Conservation (phyloP, 139 green algal species). For the Ettlia oleoabundans region DNA sequence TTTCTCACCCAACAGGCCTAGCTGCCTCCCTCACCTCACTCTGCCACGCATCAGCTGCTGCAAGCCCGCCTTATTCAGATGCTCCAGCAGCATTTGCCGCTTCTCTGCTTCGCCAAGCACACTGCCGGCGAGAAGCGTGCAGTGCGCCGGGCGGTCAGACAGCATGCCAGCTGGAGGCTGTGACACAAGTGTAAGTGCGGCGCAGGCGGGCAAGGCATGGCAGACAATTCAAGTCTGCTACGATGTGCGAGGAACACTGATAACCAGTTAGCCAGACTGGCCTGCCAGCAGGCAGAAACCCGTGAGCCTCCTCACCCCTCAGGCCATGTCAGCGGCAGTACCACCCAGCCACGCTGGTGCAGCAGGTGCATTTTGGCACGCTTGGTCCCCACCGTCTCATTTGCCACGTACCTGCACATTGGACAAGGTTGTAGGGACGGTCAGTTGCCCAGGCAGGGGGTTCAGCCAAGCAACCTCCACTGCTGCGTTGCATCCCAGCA, state of each 20-base stretch:
- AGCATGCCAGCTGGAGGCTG: background rate
- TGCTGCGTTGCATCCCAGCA: no score
- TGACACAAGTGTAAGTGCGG: background rate
- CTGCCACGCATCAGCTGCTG: conserved; percentile 43
- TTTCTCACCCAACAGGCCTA: no score
- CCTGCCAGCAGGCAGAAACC: no score
- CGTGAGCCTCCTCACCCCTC: conserved; percentile 25
- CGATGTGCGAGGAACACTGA: no score
- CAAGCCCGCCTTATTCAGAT: conserved; percentile 35
- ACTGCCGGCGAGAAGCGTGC: background rate
- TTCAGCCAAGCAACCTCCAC: no score
- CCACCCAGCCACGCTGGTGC: conserved; percentile 42
- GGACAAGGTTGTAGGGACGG: no score
- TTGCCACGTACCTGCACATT: conserved; percentile 36
- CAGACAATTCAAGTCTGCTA: no score
- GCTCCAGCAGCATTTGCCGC: conserved; percentile 35
- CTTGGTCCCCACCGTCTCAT: conserved; percentile 46
- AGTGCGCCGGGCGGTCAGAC: background rate
- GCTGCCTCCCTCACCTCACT: conserved; percentile 35
- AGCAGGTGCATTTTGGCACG: conserved; percentile 42
- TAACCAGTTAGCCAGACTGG: no score
- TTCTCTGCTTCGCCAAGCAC: conserved; percentile 29
- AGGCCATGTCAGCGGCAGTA: conserved; percentile 28
- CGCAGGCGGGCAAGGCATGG: no score
- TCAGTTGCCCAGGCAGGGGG: no score